These are phyloP conservation scores for Periglandula ipomoeae DNA, from an alignment of 2,329 filamentous ascomycete species.

Conservation along the genomic window DNA sequence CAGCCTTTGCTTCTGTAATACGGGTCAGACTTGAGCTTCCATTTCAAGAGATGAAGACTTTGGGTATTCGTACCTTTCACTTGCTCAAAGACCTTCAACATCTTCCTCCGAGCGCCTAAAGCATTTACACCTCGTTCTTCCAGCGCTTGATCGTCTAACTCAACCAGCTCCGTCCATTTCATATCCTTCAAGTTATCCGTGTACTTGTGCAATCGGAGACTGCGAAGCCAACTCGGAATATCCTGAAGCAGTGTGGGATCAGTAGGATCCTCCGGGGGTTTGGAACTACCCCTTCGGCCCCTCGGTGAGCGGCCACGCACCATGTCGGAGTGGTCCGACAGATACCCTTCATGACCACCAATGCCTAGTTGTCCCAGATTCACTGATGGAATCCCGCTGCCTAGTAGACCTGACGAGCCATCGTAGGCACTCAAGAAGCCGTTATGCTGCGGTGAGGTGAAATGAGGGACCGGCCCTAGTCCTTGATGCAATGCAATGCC, in stretches of 20 bases:
- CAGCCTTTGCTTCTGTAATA: conserved; percentile 56
- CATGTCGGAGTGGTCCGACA: conserved; percentile 91
- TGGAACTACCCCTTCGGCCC: conserved; percentile 86
- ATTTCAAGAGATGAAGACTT: not conserved
- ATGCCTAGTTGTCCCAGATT: conserved; percentile 65
- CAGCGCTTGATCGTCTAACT: conserved; percentile 85
- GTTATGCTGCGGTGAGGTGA: conserved; percentile 86
- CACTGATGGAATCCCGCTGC: conserved; percentile 60
- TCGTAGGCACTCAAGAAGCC: conserved; percentile 90
- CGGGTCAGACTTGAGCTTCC: conserved; percentile 12
- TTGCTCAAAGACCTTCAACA: conserved; percentile 98
- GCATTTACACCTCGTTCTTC: conserved; percentile 93
- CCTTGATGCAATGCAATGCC: conserved; percentile 69
- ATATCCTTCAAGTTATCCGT: conserved; percentile 97
- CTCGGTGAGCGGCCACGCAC: conserved; percentile 83
- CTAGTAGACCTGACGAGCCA: conserved; percentile 58
- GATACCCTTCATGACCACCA: conserved; percentile 69
- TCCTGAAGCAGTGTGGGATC: conserved; percentile 85
- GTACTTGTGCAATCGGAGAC: conserved; percentile 93
- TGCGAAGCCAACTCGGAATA: conserved; percentile 92
- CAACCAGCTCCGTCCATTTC: conserved; percentile 88
- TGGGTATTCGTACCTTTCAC: conserved; percentile 55
- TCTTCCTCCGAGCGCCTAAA: conserved; percentile 88
- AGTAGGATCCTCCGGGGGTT: conserved; percentile 95
- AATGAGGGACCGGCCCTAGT: conserved; percentile 56